Evolutionary conservation across 805 yeast species (phyloP).

Genomic region (Komagataella ulmi): DNA sequence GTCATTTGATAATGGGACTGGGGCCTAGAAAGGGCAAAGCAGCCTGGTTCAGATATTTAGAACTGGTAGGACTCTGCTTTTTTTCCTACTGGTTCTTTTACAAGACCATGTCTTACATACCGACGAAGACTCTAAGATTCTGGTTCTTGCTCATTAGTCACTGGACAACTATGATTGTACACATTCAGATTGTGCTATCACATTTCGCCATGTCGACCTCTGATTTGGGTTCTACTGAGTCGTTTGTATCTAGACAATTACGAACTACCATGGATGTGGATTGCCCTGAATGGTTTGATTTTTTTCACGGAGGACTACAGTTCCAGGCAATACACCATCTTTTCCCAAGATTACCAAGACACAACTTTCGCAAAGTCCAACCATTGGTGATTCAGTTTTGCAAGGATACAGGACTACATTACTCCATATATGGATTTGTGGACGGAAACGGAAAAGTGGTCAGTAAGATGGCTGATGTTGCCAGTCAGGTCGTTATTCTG

Average conservation of each 20-base stretch:
- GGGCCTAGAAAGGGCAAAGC: constrained; percentile 78
- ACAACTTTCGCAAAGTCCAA: constrained; percentile 69
- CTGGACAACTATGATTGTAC: constrained; percentile 79
- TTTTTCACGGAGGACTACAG: constrained; percentile 83
- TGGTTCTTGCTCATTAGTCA: constrained; percentile 62
- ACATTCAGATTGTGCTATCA: constrained; percentile 79
- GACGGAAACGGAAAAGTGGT: constrained; percentile 67
- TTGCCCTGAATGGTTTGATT: constrained; percentile 88
- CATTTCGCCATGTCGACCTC: constrained; percentile 93
- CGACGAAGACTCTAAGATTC: constrained; percentile 39
- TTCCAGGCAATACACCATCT: constrained; percentile 86
- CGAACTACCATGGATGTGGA: constrained; percentile 93
- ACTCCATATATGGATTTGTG: constrained; percentile 75
- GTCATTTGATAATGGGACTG: constrained; percentile 54
- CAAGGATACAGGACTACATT: constrained; percentile 59
- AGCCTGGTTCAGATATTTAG: constrained; percentile 77
- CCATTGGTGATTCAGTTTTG: constrained; percentile 64
- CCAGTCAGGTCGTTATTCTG: constrained; percentile 65
- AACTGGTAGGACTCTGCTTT: constrained; percentile 51
- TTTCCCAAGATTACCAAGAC: constrained; percentile 83
- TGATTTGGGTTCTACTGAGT: constrained; percentile 69
- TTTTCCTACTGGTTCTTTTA: constrained; percentile 81
- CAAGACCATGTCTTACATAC: constrained; percentile 35
- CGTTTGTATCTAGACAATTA: constrained; percentile 67
- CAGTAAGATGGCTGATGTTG: constrained; percentile 57